Base-by-base conservation (phyloP, 768 basidiomycete species). In the Xerocomus potaroensis region DNA sequence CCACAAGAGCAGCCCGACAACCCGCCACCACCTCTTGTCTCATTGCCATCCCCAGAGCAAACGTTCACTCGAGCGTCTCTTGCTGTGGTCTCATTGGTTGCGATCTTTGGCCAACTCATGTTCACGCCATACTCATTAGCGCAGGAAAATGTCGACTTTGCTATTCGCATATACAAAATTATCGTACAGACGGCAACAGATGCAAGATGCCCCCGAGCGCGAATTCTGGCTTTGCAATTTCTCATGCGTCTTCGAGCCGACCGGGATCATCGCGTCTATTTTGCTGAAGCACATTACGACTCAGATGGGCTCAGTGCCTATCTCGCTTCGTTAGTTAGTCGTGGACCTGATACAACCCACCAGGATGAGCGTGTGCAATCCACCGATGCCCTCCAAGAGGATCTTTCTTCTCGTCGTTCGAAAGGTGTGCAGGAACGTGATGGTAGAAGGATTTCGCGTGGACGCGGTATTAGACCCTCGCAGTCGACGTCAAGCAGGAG, bases 161-260 rank as follows among this genome's bases (percentile, higher is more conserved):
- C 84, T 3, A 63, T 80, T 7, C 68, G 67, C 1, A 63, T 89
- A 14, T 88, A 78, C 62, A 50, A 64, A 0, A 68, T 70, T 36
- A 65, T 89, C 36, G 57, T 87, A 12, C 64, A 69, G 16, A 62
- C 85, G 12, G 59, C 76, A 4, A 57, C 65, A 0, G 62, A 69
- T 18, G 74, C 76, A 2, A 73, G 69, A 50, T 80, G 80, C 8
- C 56, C 79, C 0, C 72, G 78, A 32, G 84, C 86, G 0, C 73
- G 90, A 19, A 62, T 98, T 15, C 71, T 80, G 11, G 74, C 85
- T 4, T 70, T 98, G 16, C 90, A 92, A 60, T 96, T 95, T 72
- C 63, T 96, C 53, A 81, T 93, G 72, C 81, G 91, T 12, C 71
- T 98, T 16, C 77, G 95, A 45, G 92, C 88, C 1, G 94, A 96